These are phyloP conservation scores for Santalum album DNA, from an alignment of 164 flowering plant genomes.

Conservation along the genomic window DNA sequence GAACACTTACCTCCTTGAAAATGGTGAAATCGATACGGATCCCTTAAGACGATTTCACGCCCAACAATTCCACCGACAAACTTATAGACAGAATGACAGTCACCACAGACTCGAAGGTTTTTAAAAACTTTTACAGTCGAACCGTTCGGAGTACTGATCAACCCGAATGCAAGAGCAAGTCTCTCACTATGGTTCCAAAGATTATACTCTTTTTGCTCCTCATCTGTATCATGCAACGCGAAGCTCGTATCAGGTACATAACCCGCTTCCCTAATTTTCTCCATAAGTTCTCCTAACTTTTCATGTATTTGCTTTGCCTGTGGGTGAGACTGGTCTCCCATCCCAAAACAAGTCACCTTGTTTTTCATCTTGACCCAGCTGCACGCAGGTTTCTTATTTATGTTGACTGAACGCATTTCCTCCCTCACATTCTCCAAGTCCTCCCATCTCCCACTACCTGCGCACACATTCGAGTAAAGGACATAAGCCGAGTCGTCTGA, in stretches of 20 bases:
- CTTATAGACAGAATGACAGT: constrained; percentile 76
- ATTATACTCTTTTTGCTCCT: constrained; percentile 77
- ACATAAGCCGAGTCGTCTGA: constrained; percentile 81
- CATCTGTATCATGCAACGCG: constrained; percentile 76
- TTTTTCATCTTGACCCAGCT: constrained; percentile 75
- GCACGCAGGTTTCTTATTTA: constrained; percentile 65
- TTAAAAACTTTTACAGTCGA: constrained; percentile 58
- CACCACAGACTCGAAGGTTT: constrained; percentile 88
- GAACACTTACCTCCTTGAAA: constrained; percentile 71
- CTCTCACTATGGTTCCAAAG: constrained; percentile 85
- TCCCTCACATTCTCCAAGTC: constrained; percentile 53
- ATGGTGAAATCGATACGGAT: constrained; percentile 77
- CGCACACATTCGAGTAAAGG: constrained; percentile 68
- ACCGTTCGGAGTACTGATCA: constrained; percentile 45
- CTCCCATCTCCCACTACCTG: constrained; percentile 58
- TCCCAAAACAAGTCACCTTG: constrained; percentile 51
- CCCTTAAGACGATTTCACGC: constrained; percentile 52
- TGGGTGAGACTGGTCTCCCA: constrained; percentile 59
- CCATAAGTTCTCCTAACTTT: constrained; percentile 51
- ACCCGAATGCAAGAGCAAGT: constrained; percentile 66
- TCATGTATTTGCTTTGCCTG: constrained; percentile 32
- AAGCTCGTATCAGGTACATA: constrained; percentile 70
- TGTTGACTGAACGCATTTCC: constrained; percentile 42
- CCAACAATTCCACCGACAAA: constrained; percentile 33
- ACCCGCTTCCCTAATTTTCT: constrained; percentile 55